Percentiles rank a stretch among this genome's conserved stretches.
Evolutionary conservation across 78 protist species (phyloP).

Genomic region (Planoprotostelium fungivorum): DNA sequence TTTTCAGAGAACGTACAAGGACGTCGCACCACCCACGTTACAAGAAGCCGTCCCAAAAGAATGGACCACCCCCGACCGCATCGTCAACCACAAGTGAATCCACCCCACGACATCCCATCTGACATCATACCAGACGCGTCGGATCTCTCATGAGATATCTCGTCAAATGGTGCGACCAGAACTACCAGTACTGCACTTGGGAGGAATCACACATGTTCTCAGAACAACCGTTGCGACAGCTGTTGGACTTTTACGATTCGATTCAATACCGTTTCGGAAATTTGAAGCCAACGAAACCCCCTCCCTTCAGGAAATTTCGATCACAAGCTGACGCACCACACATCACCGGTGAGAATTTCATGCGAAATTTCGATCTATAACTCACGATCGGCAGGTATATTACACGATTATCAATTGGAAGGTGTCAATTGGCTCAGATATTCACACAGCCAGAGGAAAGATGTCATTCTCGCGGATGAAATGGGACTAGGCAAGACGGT

Average conservation of each 20-base stretch:
- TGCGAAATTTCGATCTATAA: not conserved
- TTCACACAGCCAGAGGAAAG: slow-evolving; percentile 65
- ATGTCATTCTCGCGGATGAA: slow-evolving; percentile 94
- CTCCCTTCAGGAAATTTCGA: not conserved
- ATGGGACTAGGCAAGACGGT: slow-evolving; percentile 96
- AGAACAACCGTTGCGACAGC: slow-evolving; percentile 2
- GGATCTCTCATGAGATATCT: slow-evolving; percentile 17
- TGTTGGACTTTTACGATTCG: slow-evolving; percentile 36
- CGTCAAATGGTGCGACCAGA: slow-evolving; percentile 63
- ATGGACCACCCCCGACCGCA: not conserved
- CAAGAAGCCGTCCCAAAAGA: slow-evolving; percentile 27
- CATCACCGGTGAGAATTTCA: slow-evolving; percentile 18
- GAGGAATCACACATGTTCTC: slow-evolving; percentile 17
- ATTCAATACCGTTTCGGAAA: not conserved
- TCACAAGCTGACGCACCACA: slow-evolving; percentile 14
- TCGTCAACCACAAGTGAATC: slow-evolving; percentile 1
- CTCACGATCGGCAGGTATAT: slow-evolving; percentile 12
- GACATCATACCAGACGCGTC: slow-evolving; percentile 25
- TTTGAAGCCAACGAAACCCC: slow-evolving; percentile 12
- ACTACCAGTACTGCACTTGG: slow-evolving; percentile 73
- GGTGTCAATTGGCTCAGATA: slow-evolving; percentile 89
- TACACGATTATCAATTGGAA: slow-evolving; percentile 7
- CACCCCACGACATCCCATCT: slow-evolving; percentile 13
- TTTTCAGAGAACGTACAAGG: not conserved
- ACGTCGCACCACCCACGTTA: not conserved